Evolutionary conservation across 1,139 yeast species (phyloP), one percentile per base, ranked within the genome.

Genomic region (Sugiyamaella novakii): DNA sequence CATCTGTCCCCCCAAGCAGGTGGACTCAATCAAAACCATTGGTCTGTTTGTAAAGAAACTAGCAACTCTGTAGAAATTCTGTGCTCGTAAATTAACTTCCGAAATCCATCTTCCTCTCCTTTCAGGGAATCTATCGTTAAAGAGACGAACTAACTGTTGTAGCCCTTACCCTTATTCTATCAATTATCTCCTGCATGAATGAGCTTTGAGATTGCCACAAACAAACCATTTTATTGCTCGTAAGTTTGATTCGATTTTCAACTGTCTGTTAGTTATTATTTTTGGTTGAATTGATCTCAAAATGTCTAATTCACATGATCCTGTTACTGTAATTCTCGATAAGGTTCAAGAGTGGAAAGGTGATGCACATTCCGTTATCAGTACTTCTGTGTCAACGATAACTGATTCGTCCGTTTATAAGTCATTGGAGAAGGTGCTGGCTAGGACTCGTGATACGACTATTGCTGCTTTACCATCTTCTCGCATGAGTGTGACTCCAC

Each of bases 281-380:
- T 7, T 30, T 11, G 34, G 34, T 21, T 35, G 29, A 35, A 21
- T 11, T 35, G 27, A 8, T 31, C 14, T 17, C 39, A 36, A 19
- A 11, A 46, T 46, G 49, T 35, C 47, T 5, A 45, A 21, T 14
- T 39, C 49, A 5, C 40, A 40, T 21, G 49, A 56, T 39, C 59
- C 59, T 5, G 52, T 56, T 19, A 43, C 55, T n/a, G 31, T 45
- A 21, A 34, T 55, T 3, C 36, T 55, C 38, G 56, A 52, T 45
- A 50, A 48, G 28, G 50, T 46, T 21, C 36, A 33, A 14, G 44
- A 42, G 29, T 45, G 49, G 46, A 45, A 39, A 15, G 44, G 37
- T 7, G 52, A 49, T n/a, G 52, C 49, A 3, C 22, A 35, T 11
- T 19, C 37, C 11, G 37, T 47, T 22, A 45, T 49, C 21, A 33